These are phyloP conservation scores for Aspergillus sp. DNA, from an alignment of 2,329 filamentous ascomycete genomes.

Conservation along the genomic window DNA sequence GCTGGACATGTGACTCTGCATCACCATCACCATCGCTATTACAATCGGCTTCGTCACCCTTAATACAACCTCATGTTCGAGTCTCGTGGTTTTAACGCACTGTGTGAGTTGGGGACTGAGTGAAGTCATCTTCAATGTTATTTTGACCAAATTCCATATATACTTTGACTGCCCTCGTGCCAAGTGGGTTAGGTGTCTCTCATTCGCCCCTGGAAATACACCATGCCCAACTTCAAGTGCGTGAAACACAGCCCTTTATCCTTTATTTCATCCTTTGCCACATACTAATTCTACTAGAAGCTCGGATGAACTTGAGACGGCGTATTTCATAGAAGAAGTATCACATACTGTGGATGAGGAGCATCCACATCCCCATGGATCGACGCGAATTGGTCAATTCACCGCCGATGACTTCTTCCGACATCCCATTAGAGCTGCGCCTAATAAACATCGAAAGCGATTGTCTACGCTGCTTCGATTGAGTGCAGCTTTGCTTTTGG, in stretches of 20 bases:
- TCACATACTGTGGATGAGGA: slow-evolving; percentile 6
- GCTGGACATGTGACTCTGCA: too few species aligned
- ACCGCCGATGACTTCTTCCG: neutral
- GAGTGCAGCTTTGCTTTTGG: slow-evolving; percentile 3
- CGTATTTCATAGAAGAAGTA: slow-evolving; percentile 4
- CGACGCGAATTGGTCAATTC: slow-evolving; percentile 1
- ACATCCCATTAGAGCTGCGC: neutral
- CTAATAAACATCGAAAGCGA: neutral
- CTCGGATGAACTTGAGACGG: slow-evolving; percentile 3
- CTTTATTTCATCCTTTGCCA: neutral
- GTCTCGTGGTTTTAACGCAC: too few species aligned
- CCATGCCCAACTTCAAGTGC: too few species aligned
- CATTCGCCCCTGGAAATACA: too few species aligned
- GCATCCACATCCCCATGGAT: neutral
- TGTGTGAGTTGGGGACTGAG: too few species aligned
- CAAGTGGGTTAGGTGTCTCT: too few species aligned
- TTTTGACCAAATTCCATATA: too few species aligned
- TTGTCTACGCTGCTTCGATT: slow-evolving; percentile 7
- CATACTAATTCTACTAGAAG: neutral
- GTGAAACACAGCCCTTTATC: neutral
- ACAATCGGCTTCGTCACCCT: too few species aligned
- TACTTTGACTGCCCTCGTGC: too few species aligned
- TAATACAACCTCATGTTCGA: too few species aligned
- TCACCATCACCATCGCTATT: too few species aligned
- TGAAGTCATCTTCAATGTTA: too few species aligned